Base-by-base conservation (phyloP, 2,329 filamentous ascomycete species). In the Colletotrichum nymphaeae region DNA sequence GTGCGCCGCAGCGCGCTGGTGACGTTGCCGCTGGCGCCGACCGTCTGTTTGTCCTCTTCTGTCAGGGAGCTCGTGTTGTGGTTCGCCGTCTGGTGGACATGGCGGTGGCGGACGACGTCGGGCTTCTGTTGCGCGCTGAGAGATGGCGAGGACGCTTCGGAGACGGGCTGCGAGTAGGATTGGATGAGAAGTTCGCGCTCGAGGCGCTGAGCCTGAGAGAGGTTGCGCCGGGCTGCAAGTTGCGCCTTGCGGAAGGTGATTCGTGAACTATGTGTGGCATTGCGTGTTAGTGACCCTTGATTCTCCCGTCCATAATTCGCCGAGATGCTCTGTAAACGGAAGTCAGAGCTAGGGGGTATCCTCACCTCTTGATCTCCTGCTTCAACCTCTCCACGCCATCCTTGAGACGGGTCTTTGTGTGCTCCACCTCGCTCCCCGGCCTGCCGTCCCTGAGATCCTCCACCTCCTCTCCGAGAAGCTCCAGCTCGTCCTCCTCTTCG, bases 1-100 rank as follows among this genome's bases (percentile, higher is more conserved):
- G 96, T 97, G 74, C 95, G 89, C 74, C 95, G 90, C 65, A 99
- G 88, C 1, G 95, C 94, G 62, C 91, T 87, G 3, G 96, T 98
- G 67, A 98, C 93, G 85, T 97, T 94, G 76, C 89, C 91, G 37
- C 94, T 94, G 0, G 96, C 93, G 74, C 92, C 91, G 16, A 95
- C 87, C 55, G 92, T 88, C 76, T 94, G 88, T 75, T 97, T 92
- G 80, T 94, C 91, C 77, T 95, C 91, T 26, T 91, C 90, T 4
- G 92, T 82, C 24, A 85, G 79, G 76, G 80, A 81, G 5, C 83
- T 81, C 60, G 82, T 77, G 24, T 80, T 78, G 19, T 59, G 24
- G 57, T 32, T 28, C 26, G 30, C 28, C 53, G 67, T 52, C 19
- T 83, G 78, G 24, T 80, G 79, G 76, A 79, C 59, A 74, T 76